Conservation (phyloP, 306 rosid genomes). For the Prunus fruticosa region DNA sequence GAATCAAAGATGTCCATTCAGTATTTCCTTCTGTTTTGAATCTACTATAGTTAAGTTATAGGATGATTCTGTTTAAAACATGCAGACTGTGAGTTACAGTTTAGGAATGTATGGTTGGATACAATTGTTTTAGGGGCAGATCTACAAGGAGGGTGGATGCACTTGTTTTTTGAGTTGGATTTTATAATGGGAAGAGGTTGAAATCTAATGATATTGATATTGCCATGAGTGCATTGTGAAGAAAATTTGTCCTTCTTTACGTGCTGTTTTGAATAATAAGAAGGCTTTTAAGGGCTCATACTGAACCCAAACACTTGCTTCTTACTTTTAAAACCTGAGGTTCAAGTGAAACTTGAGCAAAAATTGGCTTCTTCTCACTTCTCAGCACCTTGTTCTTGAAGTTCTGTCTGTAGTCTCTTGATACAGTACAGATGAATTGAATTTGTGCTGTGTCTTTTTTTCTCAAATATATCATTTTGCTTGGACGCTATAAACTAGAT, state of each 20-base stretch:
- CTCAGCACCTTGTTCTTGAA: neutral
- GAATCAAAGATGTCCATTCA: neutral
- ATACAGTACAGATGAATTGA: too few species aligned
- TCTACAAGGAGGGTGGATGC: neutral
- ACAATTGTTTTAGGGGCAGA: neutral
- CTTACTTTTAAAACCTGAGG: neutral
- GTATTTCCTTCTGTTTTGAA: neutral
- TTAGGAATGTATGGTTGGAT: neutral
- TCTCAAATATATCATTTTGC: neutral
- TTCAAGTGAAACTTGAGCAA: neutral
- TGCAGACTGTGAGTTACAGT: neutral
- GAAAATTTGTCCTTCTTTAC: neutral
- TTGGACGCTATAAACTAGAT: neutral
- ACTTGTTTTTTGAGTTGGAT: neutral
- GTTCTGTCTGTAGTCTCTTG: neutral
- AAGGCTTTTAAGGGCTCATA: neutral
- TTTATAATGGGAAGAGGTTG: neutral
- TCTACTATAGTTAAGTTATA: neutral
- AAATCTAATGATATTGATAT: neutral
- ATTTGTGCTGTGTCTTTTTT: neutral
- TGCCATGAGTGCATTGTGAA: neutral
- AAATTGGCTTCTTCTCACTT: neutral
- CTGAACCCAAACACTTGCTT: neutral
- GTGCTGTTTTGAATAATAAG: neutral
- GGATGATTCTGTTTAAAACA: neutral